These are phyloP conservation scores for Zancudomyces culisetae DNA, from an alignment of 371 early-diverging fungal genomes.

Conservation along the genomic window DNA sequence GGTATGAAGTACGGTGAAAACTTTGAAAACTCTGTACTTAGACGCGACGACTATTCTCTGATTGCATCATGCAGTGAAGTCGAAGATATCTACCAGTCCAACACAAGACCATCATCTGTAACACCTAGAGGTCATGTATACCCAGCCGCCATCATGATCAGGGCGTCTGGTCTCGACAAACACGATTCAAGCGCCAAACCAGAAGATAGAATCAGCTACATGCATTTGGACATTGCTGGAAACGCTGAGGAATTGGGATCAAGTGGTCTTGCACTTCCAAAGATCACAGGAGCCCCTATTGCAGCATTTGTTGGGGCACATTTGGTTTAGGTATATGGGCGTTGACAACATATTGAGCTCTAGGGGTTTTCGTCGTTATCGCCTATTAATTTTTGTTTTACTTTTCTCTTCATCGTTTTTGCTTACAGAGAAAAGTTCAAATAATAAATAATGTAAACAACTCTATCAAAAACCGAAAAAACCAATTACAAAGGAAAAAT, in stretches of 20 bases:
- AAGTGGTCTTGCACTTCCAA: slow-evolving; percentile 45
- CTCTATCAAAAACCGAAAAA: no score
- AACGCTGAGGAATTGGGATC: slow-evolving; percentile 41
- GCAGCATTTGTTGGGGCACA: slow-evolving; percentile 38
- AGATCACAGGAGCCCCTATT: slow-evolving; percentile 58
- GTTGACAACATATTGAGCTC: no score
- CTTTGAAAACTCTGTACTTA: slow-evolving; percentile 60
- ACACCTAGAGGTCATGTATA: slow-evolving; percentile 74
- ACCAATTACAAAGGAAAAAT: no score
- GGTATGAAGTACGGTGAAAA: slow-evolving; percentile 63
- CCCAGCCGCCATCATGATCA: slow-evolving; percentile 67
- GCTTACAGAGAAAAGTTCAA: no score
- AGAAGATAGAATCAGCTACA: slow-evolving; percentile 46
- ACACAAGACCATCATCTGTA: slow-evolving; percentile 43
- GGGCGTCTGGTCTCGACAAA: slow-evolving; percentile 55
- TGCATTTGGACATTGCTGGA: slow-evolving; percentile 74
- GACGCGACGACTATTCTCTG: slow-evolving; percentile 56
- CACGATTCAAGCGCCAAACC: slow-evolving; percentile 42
- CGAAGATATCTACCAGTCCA: slow-evolving; percentile 70
- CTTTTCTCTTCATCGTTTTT: background rate
- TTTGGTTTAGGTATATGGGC: no score
- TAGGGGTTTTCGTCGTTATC: slow-evolving; percentile 5
- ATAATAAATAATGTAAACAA: no score
- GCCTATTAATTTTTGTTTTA: background rate
- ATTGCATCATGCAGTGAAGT: slow-evolving; percentile 39